A percentile compares a stretch with the other conserved stretches of the same genome.
These are phyloP conservation scores for Rosa hybrid DNA, from an alignment of 331 rosid species.

Conservation along the genomic window DNA sequence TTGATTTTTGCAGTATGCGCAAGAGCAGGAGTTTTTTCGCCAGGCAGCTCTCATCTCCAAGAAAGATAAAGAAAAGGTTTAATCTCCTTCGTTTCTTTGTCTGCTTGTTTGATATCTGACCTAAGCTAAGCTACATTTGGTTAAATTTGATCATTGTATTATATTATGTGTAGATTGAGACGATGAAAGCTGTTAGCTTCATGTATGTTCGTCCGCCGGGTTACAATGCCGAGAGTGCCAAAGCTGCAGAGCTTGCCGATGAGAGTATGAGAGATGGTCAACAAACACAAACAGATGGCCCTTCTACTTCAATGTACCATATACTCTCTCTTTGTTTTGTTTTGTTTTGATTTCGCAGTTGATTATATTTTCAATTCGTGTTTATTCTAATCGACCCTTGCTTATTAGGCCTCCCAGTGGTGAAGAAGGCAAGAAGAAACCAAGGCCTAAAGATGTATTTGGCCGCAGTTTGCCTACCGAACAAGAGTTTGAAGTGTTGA, in stretches of 20 bases:
- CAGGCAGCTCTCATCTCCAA: slow-evolving; percentile 77
- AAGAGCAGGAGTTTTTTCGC: slow-evolving; percentile 94
- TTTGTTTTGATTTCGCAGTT: neutral
- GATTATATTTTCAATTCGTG: neutral
- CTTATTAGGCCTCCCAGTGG: slow-evolving; percentile 15
- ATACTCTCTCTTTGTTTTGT: neutral
- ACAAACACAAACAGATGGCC: slow-evolving; percentile 30
- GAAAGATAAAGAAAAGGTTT: slow-evolving; percentile 90
- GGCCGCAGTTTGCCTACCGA: slow-evolving; percentile 93
- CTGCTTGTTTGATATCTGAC: neutral
- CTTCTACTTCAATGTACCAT: slow-evolving; percentile 56
- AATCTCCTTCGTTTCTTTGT: neutral
- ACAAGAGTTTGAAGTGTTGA: slow-evolving; percentile 83
- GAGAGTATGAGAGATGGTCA: slow-evolving; percentile 44
- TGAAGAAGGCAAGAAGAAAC: slow-evolving; percentile 60
- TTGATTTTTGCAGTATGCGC: slow-evolving; percentile 58
- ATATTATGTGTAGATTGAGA: slow-evolving; percentile 57
- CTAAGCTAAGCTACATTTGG: neutral
- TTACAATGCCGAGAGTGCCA: slow-evolving; percentile 89
- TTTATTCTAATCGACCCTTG: neutral
- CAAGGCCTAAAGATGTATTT: slow-evolving; percentile 87
- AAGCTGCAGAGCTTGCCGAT: slow-evolving; percentile 87
- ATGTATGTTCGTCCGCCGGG: slow-evolving; percentile 99
- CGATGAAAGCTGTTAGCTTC: slow-evolving; percentile 96
- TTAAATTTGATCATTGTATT: neutral